Evolutionary conservation across 257 asterid species (phyloP).

Genomic region (Gardenia jasminoides): DNA sequence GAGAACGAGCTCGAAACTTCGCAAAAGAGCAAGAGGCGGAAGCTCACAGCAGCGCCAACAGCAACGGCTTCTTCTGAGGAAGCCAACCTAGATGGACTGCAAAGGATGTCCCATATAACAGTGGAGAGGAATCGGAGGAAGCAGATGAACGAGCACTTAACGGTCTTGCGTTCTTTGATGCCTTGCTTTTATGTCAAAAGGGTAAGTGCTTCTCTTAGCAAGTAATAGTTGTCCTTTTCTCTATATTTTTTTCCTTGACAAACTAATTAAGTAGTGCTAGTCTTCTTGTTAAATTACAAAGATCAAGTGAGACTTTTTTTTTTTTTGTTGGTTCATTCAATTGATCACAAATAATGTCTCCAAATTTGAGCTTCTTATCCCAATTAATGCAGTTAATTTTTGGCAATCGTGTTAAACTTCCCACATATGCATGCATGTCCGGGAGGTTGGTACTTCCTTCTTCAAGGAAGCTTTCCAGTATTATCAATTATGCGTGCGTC

Average conservation of each 20-base stretch:
- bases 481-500: background rate
- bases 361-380: background rate
- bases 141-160: conserved; percentile 82
- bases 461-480: background rate
- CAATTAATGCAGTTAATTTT: background rate
- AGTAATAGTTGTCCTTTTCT: background rate
- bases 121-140: conserved; percentile 84
- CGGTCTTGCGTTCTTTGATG: conserved; percentile 74
- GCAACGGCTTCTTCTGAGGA: conserved; percentile 33
- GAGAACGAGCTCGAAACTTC: conserved; percentile 39
- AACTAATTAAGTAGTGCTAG: no score
- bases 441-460: background rate
- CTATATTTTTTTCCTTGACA: background rate
- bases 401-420: background rate
- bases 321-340: no score
- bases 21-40: conserved; percentile 50
- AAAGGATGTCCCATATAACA: conserved; percentile 53
- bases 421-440: background rate
- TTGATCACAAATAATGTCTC: background rate
- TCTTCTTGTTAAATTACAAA: no score
- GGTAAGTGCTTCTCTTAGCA: conserved; percentile 31
- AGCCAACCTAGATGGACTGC: conserved; percentile 32
- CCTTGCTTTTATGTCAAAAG: conserved; percentile 83
- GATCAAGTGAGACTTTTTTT: background rate
- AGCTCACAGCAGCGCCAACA: conserved; percentile 21